A percentile compares a stretch with the other conserved stretches of the same genome.
These are phyloP conservation scores for Chlorencoelia australis DNA, from an alignment of 2,329 filamentous ascomycete species.

Conservation along the genomic window DNA sequence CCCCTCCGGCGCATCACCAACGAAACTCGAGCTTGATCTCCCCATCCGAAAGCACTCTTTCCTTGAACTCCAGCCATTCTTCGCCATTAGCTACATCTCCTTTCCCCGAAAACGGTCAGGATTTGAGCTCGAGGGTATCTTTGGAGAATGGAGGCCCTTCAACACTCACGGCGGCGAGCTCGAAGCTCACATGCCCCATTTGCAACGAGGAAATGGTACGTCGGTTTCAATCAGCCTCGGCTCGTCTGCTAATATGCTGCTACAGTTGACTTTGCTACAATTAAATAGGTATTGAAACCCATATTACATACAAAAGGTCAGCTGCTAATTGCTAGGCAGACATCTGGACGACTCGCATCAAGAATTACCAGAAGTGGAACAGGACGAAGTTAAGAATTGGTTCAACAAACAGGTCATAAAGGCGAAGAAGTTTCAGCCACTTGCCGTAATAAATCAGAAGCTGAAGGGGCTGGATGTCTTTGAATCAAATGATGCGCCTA, in stretches of 20 bases:
- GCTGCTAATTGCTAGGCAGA: conserved; percentile 32
- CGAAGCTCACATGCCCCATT: conserved; percentile 84
- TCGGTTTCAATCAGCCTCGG: conserved; percentile 1
- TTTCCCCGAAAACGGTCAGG: conserved; percentile 61
- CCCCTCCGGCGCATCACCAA: conserved; percentile 32
- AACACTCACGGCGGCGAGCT: conserved; percentile 42
- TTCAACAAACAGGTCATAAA: conserved; percentile 67
- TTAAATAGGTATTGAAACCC: conserved; percentile 58
- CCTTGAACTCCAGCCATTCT: conserved; percentile 67
- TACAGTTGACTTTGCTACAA: conserved; percentile 79
- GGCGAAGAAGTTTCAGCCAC: conserved; percentile 64
- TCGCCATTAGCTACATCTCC: conserved; percentile 47
- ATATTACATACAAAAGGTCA: conserved; percentile 12
- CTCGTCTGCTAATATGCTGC: conserved; percentile 13
- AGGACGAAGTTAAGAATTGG: conserved; percentile 72
- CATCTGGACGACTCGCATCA: conserved; percentile 67
- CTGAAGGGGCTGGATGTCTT: conserved; percentile 67
- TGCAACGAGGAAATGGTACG: conserved; percentile 94
- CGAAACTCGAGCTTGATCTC: conserved; percentile 35
- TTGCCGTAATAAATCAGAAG: conserved; percentile 66
- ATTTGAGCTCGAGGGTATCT: conserved; percentile 73
- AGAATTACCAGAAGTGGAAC: conserved; percentile 60
- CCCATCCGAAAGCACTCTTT: conserved; percentile 62
- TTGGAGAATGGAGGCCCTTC: conserved; percentile 48
- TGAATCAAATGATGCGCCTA: conserved; percentile 55